Evolutionary conservation across 306 rosid genomes (phyloP).

Genomic region (Trifolium repens): DNA sequence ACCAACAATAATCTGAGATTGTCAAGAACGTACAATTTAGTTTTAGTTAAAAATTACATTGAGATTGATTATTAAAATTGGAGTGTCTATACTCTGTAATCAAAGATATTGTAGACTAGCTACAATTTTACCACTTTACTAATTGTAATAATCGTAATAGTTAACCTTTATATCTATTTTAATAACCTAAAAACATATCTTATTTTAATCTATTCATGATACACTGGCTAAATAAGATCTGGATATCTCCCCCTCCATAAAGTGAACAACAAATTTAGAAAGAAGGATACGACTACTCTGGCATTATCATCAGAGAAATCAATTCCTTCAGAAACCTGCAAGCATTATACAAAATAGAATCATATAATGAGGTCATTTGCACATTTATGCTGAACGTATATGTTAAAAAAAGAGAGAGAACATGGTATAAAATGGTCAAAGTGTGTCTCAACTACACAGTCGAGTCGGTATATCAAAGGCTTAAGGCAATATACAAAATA

Average conservation of each 20-base stretch:
- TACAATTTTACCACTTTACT: constrained; percentile 3
- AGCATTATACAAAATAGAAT: constrained; percentile 43
- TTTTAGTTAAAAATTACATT: constrained; percentile 25
- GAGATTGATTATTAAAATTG: constrained; percentile 4
- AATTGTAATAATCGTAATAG: background rate
- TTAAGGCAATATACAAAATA: background rate
- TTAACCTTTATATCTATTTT: constrained; percentile 18
- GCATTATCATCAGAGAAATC: constrained; percentile 97
- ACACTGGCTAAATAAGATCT: constrained; percentile 13
- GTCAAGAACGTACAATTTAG: constrained; percentile 60
- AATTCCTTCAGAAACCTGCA: constrained; percentile 97
- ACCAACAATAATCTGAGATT: constrained; percentile 87
- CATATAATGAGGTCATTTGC: constrained; percentile 21
- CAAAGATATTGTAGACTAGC: constrained; percentile 36
- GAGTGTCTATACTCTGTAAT: constrained; percentile 6
- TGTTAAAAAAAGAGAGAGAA: background rate
- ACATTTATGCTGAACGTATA: constrained; percentile 20
- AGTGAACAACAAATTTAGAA: constrained; percentile 26
- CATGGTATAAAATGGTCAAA: background rate
- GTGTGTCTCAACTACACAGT: background rate
- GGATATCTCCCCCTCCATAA: constrained; percentile 3
- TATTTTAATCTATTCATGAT: constrained; percentile 26
- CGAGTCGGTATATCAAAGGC: background rate
- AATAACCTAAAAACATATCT: constrained; percentile 25
- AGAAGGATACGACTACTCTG: constrained; percentile 91